A percentile compares a stretch with the other conserved stretches of the same genome.
phyloP scores from a whole-genome alignment of 768 basidiomycete species.

The Lentinula boryana region DNA sequence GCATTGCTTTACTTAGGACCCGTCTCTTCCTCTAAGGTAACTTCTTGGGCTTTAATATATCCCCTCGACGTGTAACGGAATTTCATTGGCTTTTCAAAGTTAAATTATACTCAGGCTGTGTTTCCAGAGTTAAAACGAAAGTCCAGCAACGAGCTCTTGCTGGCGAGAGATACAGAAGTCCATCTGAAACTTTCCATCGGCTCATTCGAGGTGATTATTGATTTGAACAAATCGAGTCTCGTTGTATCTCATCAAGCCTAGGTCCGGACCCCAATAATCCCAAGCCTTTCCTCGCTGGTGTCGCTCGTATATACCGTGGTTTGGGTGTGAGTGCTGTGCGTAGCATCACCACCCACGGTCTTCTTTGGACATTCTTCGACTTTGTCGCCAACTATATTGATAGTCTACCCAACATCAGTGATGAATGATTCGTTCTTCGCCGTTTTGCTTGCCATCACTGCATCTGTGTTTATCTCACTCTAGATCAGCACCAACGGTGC shows the following conservation, averaged over 20 bases:
- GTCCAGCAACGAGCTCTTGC: constrained; percentile 90
- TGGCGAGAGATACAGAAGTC: constrained; percentile 65
- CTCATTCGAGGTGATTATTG: constrained; percentile 67
- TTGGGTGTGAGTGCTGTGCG: constrained; percentile 90
- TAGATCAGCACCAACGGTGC: background rate
- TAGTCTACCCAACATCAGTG: constrained; percentile 28
- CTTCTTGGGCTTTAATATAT: constrained; percentile 88
- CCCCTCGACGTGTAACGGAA: constrained; percentile 81
- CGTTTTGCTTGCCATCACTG: background rate
- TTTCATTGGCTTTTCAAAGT: background rate
- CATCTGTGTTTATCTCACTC: background rate
- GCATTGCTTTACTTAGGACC: constrained; percentile 21
- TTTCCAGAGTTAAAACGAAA: constrained; percentile 81
- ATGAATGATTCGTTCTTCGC: background rate
- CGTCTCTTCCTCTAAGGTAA: constrained; percentile 34
- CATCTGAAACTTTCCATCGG: constrained; percentile 68
- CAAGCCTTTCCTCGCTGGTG: constrained; percentile 68
- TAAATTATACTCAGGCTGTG: constrained; percentile 1
- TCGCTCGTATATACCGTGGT: constrained; percentile 86
- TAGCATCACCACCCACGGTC: constrained; percentile 89
- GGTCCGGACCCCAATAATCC: constrained; percentile 78
- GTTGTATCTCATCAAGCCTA: constrained; percentile 18
- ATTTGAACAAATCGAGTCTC: background rate
- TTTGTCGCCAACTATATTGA: constrained; percentile 72
- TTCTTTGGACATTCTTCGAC: constrained; percentile 93